A percentile compares a stretch with the other conserved stretches of the same genome.
Conservation (phyloP, 805 yeast species). For the Barnettozyma californica region DNA sequence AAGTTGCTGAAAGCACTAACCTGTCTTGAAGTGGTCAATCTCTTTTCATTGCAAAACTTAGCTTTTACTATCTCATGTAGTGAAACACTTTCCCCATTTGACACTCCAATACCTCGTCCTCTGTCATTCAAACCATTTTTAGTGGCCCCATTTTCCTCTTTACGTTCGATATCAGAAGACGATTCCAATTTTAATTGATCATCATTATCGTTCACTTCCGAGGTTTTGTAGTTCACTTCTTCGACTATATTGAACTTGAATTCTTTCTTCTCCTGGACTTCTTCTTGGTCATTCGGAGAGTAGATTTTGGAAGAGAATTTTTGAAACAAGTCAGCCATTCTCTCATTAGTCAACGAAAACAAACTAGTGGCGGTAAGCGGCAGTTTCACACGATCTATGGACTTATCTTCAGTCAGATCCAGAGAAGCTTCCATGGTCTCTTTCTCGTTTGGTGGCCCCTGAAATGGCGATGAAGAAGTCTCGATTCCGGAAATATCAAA, state of each 20-base stretch:
- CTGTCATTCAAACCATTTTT: not conserved
- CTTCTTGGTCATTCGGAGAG: not conserved
- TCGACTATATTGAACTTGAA: not conserved
- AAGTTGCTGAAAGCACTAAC: not conserved
- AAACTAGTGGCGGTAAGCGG: slow-evolving; percentile 8
- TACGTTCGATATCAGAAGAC: not conserved
- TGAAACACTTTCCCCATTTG: slow-evolving; percentile 5
- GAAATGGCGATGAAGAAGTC: not conserved
- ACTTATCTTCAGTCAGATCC: not conserved
- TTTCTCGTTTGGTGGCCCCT: not conserved
- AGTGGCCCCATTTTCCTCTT: not conserved
- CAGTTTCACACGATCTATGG: not conserved
- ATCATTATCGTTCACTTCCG: not conserved
- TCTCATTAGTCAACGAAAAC: slow-evolving; percentile 9
- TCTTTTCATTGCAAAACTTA: slow-evolving; percentile 6
- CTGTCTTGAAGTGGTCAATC: slow-evolving; percentile 1
- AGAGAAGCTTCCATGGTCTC: not conserved
- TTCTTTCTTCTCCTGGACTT: not conserved
- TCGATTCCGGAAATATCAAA: not conserved
- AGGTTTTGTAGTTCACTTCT: not conserved
- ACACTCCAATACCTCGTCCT: not conserved
- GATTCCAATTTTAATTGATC: not conserved
- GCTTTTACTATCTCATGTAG: slow-evolving; percentile 14
- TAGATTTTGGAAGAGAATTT: slow-evolving; percentile 6
- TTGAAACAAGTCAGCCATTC: slow-evolving; percentile 6